Base-by-base conservation (phyloP, 2,329 filamentous ascomycete genomes). In the Monilinia vaccinii-corymbosi region DNA sequence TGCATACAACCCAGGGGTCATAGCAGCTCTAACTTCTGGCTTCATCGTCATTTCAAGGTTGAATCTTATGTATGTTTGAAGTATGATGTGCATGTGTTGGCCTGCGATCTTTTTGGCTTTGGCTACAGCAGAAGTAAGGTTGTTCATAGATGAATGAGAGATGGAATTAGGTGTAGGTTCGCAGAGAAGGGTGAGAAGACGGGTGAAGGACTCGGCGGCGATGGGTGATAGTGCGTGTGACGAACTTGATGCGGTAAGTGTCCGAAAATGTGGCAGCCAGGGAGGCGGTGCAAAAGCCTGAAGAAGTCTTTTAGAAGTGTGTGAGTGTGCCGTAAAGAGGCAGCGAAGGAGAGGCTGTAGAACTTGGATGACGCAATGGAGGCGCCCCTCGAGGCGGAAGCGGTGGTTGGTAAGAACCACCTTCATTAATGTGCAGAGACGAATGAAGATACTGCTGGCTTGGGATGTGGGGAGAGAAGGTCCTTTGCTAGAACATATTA, bases 31-130 rank as follows among this genome's bases (percentile, higher is more conserved):
- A 25, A 85, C 75, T 10, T 72, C 73, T 14, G 76, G 75, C 11
- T 78, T 71, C 58, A 86, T 77, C 34, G 75, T 74, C 56, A 75
- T 74, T 68, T 85, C 81, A 7, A 86, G 77, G 71, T 85, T 83
- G 64, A 85, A 73, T 72, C 80, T 81, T 64, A 86, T 76, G 67
- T 85, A 87, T 58, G 77, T 73, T 73, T 82, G 79, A 47, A 87
- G 70, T 7, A 86, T 72, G 34, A 82, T 72, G 65, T 83, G 83
- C 79, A 87, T 85, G 71, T 85, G 78, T 63, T 81, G 77, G 5
- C 82, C 82, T 0, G 82, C 82, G 8, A 80, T 81, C 18, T 81
- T 77, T 73, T 84, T 85, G 23, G 83, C 83, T 34, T 77, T 78
- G 64, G 84, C 82, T 1, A 79, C 82, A 1, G 82, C 82, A 28